Percentiles rank a stretch among this genome's conserved stretches.
phyloP scores from a whole-genome alignment of 2,329 filamentous ascomycete genomes.

The Neonectria coccinea region DNA sequence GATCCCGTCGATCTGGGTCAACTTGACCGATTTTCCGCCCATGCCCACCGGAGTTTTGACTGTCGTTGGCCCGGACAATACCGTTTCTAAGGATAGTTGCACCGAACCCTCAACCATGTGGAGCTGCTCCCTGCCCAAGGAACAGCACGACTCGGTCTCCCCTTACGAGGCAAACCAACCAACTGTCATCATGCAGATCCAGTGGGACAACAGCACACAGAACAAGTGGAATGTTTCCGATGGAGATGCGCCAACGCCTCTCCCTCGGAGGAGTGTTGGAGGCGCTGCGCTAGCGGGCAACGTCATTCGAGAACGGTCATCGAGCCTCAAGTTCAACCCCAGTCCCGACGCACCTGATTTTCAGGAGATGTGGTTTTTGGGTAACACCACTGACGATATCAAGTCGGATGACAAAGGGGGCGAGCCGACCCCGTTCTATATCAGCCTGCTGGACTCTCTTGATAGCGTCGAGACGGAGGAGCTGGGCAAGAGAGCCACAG shows the following conservation, averaged over 20 bases:
- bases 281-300: conserved; percentile 41
- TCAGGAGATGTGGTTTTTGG: conserved; percentile 82
- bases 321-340: conserved; percentile 55
- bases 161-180: conserved; percentile 77
- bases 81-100: conserved; percentile 74
- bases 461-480: conserved; percentile 49
- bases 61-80: conserved; percentile 78
- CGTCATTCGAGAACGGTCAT: conserved; percentile 36
- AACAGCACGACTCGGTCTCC: conserved; percentile 72
- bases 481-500: conserved; percentile 40
- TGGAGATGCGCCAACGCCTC: conserved; percentile 47
- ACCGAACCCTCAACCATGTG: conserved; percentile 80
- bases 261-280: conserved; percentile 44
- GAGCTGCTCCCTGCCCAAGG: conserved; percentile 88
- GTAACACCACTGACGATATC: conserved; percentile 85
- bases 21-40: conserved; percentile 86
- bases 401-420: conserved; percentile 76
- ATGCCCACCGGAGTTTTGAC: conserved; percentile 88
- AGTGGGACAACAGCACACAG: conserved; percentile 72
- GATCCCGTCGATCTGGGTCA: conserved; percentile 75
- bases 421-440: conserved; percentile 89
- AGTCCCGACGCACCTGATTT: conserved; percentile 69
- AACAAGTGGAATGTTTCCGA: conserved; percentile 63
- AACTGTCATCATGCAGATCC: conserved; percentile 83
- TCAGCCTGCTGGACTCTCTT: conserved; percentile 72